A percentile compares a stretch with the other conserved stretches of the same genome.
Evolutionary conservation across 495 filamentous ascomycete species (phyloP).

Genomic region (Talaromyces stipitatus): DNA sequence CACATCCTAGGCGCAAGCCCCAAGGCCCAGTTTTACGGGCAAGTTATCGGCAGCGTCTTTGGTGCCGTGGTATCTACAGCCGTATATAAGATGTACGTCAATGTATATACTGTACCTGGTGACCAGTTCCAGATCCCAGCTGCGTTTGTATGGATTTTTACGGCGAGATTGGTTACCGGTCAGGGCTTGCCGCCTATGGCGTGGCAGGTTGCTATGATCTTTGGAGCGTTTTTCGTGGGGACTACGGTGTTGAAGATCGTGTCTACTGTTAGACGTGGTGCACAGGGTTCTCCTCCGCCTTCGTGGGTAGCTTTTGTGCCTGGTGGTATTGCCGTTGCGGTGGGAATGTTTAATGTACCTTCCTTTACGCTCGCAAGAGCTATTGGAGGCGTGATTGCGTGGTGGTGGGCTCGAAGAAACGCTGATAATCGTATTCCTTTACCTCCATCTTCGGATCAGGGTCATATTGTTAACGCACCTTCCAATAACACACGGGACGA

Average conservation of each 20-base stretch:
- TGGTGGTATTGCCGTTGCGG: conserved; percentile 90
- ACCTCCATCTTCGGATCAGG: neutral
- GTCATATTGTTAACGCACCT: conserved; percentile 42
- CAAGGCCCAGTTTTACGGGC: conserved; percentile 93
- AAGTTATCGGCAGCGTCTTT: conserved; percentile 83
- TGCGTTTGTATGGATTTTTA: conserved; percentile 94
- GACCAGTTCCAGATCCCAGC: conserved; percentile 90
- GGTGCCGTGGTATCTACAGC: conserved; percentile 80
- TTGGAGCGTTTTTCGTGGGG: conserved; percentile 59
- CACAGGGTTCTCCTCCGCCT: conserved; percentile 10
- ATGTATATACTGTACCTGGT: conserved; percentile 80
- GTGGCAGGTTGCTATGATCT: conserved; percentile 63
- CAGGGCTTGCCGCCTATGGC: conserved; percentile 80
- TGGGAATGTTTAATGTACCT: conserved; percentile 96
- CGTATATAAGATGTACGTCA: conserved; percentile 87
- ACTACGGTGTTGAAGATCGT: conserved; percentile 62
- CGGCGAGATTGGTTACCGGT: conserved; percentile 87
- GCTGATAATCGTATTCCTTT: conserved; percentile 31
- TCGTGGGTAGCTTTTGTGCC: conserved; percentile 54
- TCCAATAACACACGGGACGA: neutral
- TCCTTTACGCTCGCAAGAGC: conserved; percentile 89
- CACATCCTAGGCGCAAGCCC: conserved; percentile 88
- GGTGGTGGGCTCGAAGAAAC: conserved; percentile 52
- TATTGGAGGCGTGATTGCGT: conserved; percentile 75
- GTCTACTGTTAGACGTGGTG: neutral